Base-by-base conservation (phyloP, 495 filamentous ascomycete species). In the Neurospora sp. region DNA sequence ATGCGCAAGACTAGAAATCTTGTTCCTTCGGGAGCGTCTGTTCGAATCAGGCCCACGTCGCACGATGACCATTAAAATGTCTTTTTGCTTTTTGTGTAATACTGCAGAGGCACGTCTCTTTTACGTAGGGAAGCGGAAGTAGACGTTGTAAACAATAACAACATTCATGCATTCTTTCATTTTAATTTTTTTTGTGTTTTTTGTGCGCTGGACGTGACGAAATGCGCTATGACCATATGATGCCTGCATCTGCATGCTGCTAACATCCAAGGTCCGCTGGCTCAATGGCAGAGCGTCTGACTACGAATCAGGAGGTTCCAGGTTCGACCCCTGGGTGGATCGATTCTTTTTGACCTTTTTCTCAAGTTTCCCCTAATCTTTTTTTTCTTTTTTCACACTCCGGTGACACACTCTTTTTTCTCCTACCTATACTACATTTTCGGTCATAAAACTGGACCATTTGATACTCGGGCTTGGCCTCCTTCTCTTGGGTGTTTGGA, bases 41-140 rank as follows among this genome's bases (percentile, higher is more conserved):
- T 62, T 62, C 54, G 54, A 62, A 62, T 62, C 54, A 62, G 54
- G 54, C 54, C 54, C 54, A 62, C 54, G 54, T 62, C 54, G 54
- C 54, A 62, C 23, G 54, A 62, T 62, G 54, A 62, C 54, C 12
- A 31, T 62, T 0, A 31, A 62, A 31, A 3, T 12, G 18, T 35
- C 14, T 10, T 66, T 62, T 66, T 62, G 35, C 1, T 2, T 4
- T 2, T 62, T 60, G 1, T 27, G 49, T 0, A 6, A 6, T 27
- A 60, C 1, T 27, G 1, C 11, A 18, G 20, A 23, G 5, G n/a
- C 49, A 27, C 11, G 20, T 1, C 4, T 3, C 11, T 14, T 27
- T 1, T 1, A 5, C 20, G 5, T 14, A 27, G 5, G 11, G 49
- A 60, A 5, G 49, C 20, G 20, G 49, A 27, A 54, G 46, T 7